These are phyloP conservation scores for Pseudogymnoascus sp. DNA, from an alignment of 2,329 filamentous ascomycete species.

Conservation along the genomic window DNA sequence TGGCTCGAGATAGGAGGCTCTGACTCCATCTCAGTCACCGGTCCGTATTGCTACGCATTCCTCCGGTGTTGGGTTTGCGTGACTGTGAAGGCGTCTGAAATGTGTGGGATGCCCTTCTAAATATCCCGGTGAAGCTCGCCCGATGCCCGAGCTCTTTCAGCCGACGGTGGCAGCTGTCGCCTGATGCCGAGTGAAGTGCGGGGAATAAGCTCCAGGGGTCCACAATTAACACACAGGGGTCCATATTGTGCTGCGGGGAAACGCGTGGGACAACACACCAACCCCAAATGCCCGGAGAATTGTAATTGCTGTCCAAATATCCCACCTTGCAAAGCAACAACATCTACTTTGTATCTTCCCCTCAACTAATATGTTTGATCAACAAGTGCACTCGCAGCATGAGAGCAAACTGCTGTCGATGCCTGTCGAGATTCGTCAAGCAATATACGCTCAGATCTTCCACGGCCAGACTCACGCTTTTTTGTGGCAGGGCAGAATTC, in stretches of 20 bases:
- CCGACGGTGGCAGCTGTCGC: background rate
- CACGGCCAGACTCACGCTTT: background rate
- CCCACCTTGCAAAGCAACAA: background rate
- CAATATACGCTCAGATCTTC: background rate
- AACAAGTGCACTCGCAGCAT: background rate
- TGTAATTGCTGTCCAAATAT: background rate
- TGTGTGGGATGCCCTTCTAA: background rate
- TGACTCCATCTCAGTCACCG: background rate
- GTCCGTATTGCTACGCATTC: background rate
- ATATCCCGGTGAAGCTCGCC: background rate
- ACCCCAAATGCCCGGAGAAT: background rate
- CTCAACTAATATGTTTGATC: background rate
- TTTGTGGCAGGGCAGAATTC: background rate
- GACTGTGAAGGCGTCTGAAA: background rate
- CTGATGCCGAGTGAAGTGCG: constrained; percentile 1
- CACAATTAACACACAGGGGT: background rate
- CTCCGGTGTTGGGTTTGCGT: background rate
- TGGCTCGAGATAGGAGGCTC: background rate
- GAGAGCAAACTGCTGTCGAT: background rate
- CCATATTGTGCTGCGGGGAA: background rate
- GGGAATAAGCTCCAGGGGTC: background rate
- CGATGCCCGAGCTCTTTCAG: constrained; percentile 6
- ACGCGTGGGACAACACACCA: background rate
- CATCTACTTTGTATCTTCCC: background rate
- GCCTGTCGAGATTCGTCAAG: background rate